Evolutionary conservation across 176 grass and related monocot species (phyloP), one percentile per base, ranked within the genome.

Genomic region (Neostapfia colusana): DNA sequence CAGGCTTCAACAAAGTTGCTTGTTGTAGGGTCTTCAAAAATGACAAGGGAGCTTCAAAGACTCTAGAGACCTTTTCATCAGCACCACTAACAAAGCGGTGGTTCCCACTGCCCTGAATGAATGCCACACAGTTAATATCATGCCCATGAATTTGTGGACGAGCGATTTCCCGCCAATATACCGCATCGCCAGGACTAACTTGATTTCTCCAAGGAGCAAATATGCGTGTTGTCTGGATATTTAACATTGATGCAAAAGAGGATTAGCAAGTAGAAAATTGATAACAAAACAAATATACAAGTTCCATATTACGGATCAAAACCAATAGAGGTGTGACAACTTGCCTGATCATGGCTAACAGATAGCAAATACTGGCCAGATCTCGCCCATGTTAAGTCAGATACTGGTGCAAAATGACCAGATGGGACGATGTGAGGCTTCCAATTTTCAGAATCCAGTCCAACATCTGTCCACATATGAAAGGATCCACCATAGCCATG

Each of bases 41-140:
- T 74, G 91, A 95, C 17, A 99, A 82, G 79, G 95, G 90, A 62
- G 92, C 85, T 90, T 95, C 95, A 61, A 99, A 99, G 59, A 95
- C 92, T 73, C 95, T 92, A 75, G 83, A 86, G 14, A 99, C 95
- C 84, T 99, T 99, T 92, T 99, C 95, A 85, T 99, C 92, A 74
- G 95, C 89, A 78, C 95, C 95, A 75, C 91, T 87, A 67, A 99
- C 81, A 74, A 99, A 99, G 0, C 85, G 80, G 51, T 95, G 95
- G 81, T 95, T 99, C 64, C 92, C 92, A 18, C 73, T 68, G 24
- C 92, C 91, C 75, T 83, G 79, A 88, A 99, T 86, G 49, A 90
- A 80, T 67, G 85, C 62, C 35, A 99, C 80, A 75, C 92, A 99
- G 34, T 99, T 92, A 54, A 99, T 92, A 87, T 99, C 95, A 63